Conservation (phyloP, 176 grass and related monocot species). For the Tillandsia fasciculata region DNA sequence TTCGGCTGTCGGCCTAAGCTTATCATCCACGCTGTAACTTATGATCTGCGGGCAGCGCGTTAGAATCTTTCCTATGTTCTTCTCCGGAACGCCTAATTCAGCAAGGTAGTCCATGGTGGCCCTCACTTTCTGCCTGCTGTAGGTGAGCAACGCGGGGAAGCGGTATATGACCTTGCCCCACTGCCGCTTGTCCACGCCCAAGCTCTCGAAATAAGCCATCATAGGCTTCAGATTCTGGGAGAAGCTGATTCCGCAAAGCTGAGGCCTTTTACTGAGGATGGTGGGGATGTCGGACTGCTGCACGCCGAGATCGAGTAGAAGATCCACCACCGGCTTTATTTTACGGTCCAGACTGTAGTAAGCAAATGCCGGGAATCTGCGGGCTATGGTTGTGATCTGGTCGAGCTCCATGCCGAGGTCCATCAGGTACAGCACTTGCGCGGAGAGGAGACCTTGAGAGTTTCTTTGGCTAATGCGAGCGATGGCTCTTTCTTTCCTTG, state of each 20-base stretch:
- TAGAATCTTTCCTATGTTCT: conserved; percentile 83
- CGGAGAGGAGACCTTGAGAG: conserved; percentile 39
- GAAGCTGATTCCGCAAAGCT: conserved; percentile 74
- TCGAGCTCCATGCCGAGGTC: conserved; percentile 57
- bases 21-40: conserved; percentile 69
- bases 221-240: conserved; percentile 87
- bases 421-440: conserved; percentile 56
- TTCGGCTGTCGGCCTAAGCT: conserved; percentile 66
- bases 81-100: conserved; percentile 64
- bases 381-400: conserved; percentile 44
- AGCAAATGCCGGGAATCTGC: conserved; percentile 62
- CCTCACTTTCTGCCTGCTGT: conserved; percentile 77
- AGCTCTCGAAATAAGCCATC: conserved; percentile 75
- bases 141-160: conserved; percentile 72
- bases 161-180: conserved; percentile 83
- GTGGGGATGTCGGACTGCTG: conserved; percentile 57
- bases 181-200: conserved; percentile 63
- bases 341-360: conserved; percentile 75
- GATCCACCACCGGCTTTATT: conserved; percentile 64
- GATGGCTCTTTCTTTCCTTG: conserved; percentile 65
- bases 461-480: conserved; percentile 45
- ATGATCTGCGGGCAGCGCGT: conserved; percentile 71
- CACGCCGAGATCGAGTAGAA: conserved; percentile 57
- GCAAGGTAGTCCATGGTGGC: conserved; percentile 51
- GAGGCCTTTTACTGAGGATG: conserved; percentile 70